Conservation (phyloP, 192 early-diverging fungal species). For the Coemansia sp. region DNA sequence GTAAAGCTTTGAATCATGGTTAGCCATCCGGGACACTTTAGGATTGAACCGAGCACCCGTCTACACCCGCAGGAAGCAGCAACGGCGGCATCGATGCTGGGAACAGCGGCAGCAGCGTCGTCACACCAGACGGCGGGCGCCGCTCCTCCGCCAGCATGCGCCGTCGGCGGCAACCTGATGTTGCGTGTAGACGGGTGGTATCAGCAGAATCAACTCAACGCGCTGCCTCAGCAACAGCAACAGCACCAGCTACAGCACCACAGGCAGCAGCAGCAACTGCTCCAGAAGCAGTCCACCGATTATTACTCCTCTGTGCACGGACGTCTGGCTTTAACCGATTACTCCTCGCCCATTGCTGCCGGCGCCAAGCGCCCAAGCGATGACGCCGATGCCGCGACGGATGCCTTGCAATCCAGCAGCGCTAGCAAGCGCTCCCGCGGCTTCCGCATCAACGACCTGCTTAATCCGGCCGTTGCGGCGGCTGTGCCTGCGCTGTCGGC, state of each 20-base stretch:
- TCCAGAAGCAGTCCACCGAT: background rate
- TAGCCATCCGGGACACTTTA: constrained; percentile 19
- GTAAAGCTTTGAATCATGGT: constrained; percentile 29
- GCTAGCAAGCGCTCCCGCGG: constrained; percentile 13
- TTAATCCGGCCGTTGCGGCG: constrained; percentile 35
- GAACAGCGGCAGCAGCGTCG: background rate
- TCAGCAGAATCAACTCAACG: constrained; percentile 8
- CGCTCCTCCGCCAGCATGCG: constrained; percentile 3
- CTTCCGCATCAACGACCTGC: constrained; percentile 53
- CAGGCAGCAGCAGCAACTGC: background rate
- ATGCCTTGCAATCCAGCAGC: background rate
- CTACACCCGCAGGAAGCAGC: constrained; percentile 51
- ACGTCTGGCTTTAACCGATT: background rate
- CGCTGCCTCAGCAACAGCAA: background rate
- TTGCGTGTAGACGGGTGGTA: constrained; percentile 58
- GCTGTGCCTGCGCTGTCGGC: constrained; percentile 24
- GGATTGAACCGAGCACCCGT: constrained; percentile 55
- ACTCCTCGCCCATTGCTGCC: background rate
- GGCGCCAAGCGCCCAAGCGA: constrained; percentile 17
- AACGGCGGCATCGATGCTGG: constrained; percentile 1
- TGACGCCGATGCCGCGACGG: background rate
- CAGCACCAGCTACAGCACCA: background rate
- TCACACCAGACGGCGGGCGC: background rate
- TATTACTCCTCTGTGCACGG: constrained; percentile 3
- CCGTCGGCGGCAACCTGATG: constrained; percentile 36